These are phyloP conservation scores for Knoxdaviesia proteae DNA, from an alignment of 2,329 filamentous ascomycete species.

Conservation along the genomic window DNA sequence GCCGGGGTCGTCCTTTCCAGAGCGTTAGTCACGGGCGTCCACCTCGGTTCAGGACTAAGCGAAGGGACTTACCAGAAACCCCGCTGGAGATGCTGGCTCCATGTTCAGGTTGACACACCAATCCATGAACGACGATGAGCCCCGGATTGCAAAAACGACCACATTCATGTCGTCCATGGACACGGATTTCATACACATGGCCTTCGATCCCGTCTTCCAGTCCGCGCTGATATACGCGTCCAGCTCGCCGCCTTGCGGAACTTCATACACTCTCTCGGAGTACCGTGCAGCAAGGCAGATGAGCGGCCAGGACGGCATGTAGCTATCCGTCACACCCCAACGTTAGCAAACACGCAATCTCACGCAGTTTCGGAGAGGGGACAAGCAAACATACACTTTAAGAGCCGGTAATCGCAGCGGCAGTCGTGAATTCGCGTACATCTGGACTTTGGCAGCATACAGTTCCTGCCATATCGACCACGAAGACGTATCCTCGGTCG, in stretches of 20 bases:
- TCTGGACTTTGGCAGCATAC: constrained; percentile 42
- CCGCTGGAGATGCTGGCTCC: constrained; percentile 40
- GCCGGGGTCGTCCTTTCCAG: constrained; percentile 38
- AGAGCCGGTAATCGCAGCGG: constrained; percentile 46
- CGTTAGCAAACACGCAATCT: constrained; percentile 6
- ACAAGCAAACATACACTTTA: constrained; percentile 30
- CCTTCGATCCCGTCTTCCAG: constrained; percentile 56
- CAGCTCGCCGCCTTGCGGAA: constrained; percentile 38
- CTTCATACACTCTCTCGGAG: constrained; percentile 52
- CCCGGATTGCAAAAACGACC: constrained; percentile 68
- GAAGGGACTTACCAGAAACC: constrained; percentile 30
- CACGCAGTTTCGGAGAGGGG: neutral
- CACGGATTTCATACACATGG: constrained; percentile 67
- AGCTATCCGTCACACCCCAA: constrained; percentile 19
- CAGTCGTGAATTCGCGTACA: constrained; percentile 59
- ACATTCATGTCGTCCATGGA: constrained; percentile 58
- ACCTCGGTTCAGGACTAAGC: neutral
- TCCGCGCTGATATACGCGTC: constrained; percentile 52
- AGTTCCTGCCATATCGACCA: no score
- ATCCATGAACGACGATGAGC: constrained; percentile 62
- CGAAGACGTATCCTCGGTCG: no score
- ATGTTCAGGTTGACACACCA: constrained; percentile 69
- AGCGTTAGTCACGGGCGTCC: no score
- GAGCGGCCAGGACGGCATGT: constrained; percentile 56
- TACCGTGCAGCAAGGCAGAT: constrained; percentile 62